Base-by-base conservation (phyloP, 495 filamentous ascomycete species). In the Aspergillus hancockii region DNA sequence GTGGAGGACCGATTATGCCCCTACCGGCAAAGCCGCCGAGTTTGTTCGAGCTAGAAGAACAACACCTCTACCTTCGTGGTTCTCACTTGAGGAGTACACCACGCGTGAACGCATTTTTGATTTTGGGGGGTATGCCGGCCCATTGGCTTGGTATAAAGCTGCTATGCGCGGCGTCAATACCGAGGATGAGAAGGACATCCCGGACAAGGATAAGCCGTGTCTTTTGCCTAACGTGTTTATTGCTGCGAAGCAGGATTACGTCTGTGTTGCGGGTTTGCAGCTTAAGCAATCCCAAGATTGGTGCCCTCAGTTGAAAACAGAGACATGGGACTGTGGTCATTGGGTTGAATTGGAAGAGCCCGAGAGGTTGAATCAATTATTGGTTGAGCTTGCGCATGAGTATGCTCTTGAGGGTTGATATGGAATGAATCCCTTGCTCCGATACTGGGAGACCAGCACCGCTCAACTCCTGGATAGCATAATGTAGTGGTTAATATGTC, bases 311-410 rank as follows among this genome's bases (percentile, higher is more conserved):
- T 10, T 7, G 3, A 28, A 34, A 36, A 21, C 43, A 14, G 53
- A 55, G 53, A 4, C 7, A 1, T 22, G 43, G 19, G 53, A 55
- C 32, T 46, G 38, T 31, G 38, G 53, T 2, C 53, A 55, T 30
- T 55, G 53, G 53, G 53, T 55, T 23, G 34, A 55, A 21, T 32
- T 55, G 53, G 53, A 55, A 31, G 16, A 46, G 53, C 53, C 53
- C 2, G 53, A 46, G 38, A 16, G 19, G 4, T 18, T 55, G 38
- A 55, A 55, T 55, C 14, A 22, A 14, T 32, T 55, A 22, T 8
- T 55, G 22, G 13, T 55, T 46, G 25, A 13, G 38, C 43, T 55
- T 28, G 38, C 13, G 6, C 8, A 55, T 14, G 53, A 55, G 25
- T 28, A 28, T 28, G 25, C 25, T 28, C 25, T 7, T 28, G 25